Conservation (phyloP, 257 asterid genomes). For the Anisodus tanguticus region DNA sequence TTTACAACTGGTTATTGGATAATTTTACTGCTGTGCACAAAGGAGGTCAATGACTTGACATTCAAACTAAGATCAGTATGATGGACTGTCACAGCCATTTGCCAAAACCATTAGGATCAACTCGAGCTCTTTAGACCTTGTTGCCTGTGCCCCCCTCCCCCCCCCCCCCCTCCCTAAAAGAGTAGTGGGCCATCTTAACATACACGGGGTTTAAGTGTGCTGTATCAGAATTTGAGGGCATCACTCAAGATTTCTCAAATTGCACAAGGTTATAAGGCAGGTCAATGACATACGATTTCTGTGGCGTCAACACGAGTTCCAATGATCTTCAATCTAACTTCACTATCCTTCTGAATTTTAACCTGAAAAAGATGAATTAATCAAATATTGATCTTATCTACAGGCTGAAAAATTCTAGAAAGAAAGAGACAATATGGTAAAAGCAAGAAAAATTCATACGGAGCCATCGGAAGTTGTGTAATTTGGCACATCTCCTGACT, state of each 20-base stretch:
- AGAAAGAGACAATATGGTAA: background rate
- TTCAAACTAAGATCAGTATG: background rate
- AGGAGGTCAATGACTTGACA: background rate
- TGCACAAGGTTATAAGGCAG: slow-evolving; percentile 18
- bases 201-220: background rate
- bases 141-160: background rate
- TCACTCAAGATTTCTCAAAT: background rate
- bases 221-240: background rate
- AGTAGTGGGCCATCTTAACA: background rate
- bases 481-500: slow-evolving; percentile 84
- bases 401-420: background rate
- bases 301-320: slow-evolving; percentile 72
- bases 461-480: slow-evolving; percentile 89
- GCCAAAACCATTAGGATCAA: background rate
- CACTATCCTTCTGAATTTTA: slow-evolving; percentile 50
- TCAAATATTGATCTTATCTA: background rate
- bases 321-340: slow-evolving; percentile 51
- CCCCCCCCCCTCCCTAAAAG: background rate
- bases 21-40: no score
- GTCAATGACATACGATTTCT: slow-evolving; percentile 62
- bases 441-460: slow-evolving; percentile 29
- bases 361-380: slow-evolving; percentile 33
- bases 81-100: background rate
- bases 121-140: background rate
- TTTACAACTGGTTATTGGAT: background rate